phyloP scores from a whole-genome alignment of 257 asterid species.

The Primulina tabacum region DNA sequence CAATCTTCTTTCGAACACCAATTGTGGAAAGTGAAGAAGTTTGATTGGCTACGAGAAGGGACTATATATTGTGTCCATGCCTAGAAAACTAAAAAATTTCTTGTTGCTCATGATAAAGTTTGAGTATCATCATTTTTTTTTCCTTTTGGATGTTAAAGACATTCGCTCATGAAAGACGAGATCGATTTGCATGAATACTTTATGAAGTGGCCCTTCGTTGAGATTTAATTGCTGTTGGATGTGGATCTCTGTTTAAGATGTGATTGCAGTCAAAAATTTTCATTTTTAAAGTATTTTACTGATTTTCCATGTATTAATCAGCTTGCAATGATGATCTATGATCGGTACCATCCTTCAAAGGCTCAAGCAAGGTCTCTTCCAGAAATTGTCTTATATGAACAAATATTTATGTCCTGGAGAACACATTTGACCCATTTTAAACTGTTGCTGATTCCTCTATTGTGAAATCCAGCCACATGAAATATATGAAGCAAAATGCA shows the following conservation, averaged over 20 bases:
- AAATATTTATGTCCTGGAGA: constrained; percentile 22
- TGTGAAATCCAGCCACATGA: background rate
- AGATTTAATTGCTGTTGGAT: constrained; percentile 8
- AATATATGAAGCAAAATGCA: constrained; percentile 3
- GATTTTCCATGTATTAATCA: constrained; percentile 40
- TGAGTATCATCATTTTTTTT: constrained; percentile 11
- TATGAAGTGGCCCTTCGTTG: background rate
- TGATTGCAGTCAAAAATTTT: constrained; percentile 1
- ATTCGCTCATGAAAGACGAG: constrained; percentile 10
- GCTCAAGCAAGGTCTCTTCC: constrained; percentile 38
- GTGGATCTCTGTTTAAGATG: background rate
- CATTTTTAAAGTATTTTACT: constrained; percentile 21
- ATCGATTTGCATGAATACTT: constrained; percentile 1
- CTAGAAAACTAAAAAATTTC: constrained; percentile 20
- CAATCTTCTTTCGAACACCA: constrained; percentile 34
- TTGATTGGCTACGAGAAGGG: constrained; percentile 43
- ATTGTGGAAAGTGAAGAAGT: constrained; percentile 35
- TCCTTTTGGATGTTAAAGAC: constrained; percentile 18
- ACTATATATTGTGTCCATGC: constrained; percentile 25
- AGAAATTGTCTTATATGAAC: constrained; percentile 26
- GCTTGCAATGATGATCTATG: constrained; percentile 62
- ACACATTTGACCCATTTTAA: constrained; percentile 15
- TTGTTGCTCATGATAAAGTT: constrained; percentile 21
- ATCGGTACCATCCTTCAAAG: constrained; percentile 37
- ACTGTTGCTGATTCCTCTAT: background rate